A percentile compares a stretch with the other conserved stretches of the same genome.
These are phyloP conservation scores for Cladophialophora bantiana DNA, from an alignment of 2,329 filamentous ascomycete genomes.

Conservation along the genomic window DNA sequence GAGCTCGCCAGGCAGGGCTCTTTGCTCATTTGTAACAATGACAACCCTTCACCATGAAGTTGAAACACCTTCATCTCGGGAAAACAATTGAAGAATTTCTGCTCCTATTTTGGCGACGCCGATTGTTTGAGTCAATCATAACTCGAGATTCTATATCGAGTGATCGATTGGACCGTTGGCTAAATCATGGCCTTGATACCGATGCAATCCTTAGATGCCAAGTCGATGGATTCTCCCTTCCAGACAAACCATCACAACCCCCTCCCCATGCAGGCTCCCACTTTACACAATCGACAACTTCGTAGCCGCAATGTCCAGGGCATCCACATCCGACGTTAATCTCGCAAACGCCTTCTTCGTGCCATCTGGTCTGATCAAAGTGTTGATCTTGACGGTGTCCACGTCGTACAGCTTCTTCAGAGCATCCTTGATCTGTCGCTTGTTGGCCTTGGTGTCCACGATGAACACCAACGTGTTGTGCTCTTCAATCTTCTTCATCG, in stretches of 20 bases:
- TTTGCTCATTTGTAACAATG: constrained; percentile 23
- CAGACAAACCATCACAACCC: not conserved
- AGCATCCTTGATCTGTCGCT: constrained; percentile 98
- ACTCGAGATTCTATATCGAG: constrained; percentile 48
- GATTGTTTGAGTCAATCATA: constrained; percentile 38
- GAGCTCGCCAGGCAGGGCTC: not conserved
- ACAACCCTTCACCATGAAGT: not conserved
- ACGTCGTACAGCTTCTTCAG: constrained; percentile 99
- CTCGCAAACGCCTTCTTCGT: constrained; percentile 99
- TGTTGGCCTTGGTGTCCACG: constrained; percentile 97
- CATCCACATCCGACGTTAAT: constrained; percentile 94
- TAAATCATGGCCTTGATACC: constrained; percentile 35
- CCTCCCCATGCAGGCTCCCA: constrained; percentile 10
- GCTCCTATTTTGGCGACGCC: constrained; percentile 26
- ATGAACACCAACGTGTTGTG: constrained; percentile 99
- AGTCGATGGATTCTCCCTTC: not conserved
- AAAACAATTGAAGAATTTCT: constrained; percentile 30
- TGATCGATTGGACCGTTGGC: constrained; percentile 20
- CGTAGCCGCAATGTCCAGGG: constrained; percentile 98
- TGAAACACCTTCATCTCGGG: constrained; percentile 4
- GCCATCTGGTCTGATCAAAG: constrained; percentile 92
- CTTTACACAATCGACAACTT: constrained; percentile 94
- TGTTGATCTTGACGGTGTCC: constrained; percentile 99
- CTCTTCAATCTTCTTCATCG: constrained; percentile 99
- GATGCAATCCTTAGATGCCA: constrained; percentile 6